A percentile compares a stretch with the other conserved stretches of the same genome.
Evolutionary conservation across 2,329 filamentous ascomycete species (phyloP).

Genomic region (Myriosclerotinia curreyana): DNA sequence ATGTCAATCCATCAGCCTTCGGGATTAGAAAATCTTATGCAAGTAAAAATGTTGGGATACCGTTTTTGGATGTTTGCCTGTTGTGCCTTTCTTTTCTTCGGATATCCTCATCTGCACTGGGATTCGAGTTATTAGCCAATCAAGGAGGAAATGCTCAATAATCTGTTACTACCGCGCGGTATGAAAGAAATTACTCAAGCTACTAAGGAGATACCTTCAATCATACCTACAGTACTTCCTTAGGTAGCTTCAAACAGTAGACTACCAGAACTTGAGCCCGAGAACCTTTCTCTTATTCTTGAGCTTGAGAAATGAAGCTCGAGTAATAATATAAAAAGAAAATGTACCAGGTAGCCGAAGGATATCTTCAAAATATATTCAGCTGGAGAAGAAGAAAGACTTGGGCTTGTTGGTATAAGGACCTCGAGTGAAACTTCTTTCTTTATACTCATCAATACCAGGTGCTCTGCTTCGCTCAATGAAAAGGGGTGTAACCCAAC

Average conservation of each 20-base stretch:
- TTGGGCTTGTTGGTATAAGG: not conserved
- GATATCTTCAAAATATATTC: not conserved
- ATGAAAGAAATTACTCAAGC: too few species aligned
- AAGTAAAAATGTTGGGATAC: constrained; percentile 3
- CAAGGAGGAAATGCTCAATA: not conserved
- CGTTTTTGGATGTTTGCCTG: not conserved
- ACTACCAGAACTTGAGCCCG: too few species aligned
- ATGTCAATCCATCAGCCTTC: too few species aligned
- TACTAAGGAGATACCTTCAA: too few species aligned
- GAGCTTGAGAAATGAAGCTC: not conserved
- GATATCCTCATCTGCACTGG: constrained; percentile 6
- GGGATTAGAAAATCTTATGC: not conserved
- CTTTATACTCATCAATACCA: not conserved
- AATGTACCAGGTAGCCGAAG: not conserved
- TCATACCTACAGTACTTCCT: not conserved
- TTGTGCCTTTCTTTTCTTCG: not conserved
- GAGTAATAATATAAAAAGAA: not conserved
- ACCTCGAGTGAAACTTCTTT: not conserved
- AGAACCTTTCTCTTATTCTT: not conserved
- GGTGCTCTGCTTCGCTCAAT: not conserved
- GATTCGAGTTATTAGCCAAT: not conserved
- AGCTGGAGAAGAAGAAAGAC: not conserved
- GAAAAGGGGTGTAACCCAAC: not conserved
- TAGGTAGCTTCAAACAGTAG: not conserved
- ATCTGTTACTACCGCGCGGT: not conserved